Evolutionary conservation across 23 red algal species (phyloP).

Genomic region (Chondrus crispus): DNA sequence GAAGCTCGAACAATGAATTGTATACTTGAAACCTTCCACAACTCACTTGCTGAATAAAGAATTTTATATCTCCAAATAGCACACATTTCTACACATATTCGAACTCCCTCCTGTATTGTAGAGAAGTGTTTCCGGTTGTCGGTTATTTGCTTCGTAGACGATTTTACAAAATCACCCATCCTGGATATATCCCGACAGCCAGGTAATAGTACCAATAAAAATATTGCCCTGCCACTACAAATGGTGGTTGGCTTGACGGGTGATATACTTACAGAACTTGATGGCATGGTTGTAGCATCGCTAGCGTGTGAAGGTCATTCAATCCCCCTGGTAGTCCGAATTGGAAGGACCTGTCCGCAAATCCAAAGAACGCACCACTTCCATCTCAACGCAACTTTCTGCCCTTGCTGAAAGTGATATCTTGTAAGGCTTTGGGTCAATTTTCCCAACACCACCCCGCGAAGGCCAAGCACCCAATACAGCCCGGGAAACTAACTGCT

Average conservation of each 20-base stretch:
- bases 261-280: background rate
- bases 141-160: background rate
- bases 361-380: background rate
- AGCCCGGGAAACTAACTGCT: background rate
- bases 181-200: constrained; percentile 21
- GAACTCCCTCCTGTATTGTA: background rate
- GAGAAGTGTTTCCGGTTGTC: background rate
- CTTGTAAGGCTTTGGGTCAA: background rate
- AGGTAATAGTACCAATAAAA: constrained; percentile 35
- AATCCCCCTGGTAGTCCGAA: too few species aligned
- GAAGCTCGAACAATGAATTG: background rate
- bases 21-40: background rate
- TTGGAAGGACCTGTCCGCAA: background rate
- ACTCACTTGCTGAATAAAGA: background rate
- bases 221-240: background rate
- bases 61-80: background rate
- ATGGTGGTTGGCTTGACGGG: background rate
- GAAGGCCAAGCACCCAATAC: background rate
- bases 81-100: background rate
- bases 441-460: background rate
- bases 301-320: too few species aligned
- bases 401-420: background rate
- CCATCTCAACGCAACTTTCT: background rate
- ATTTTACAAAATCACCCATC: constrained; percentile 8
- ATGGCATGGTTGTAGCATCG: too few species aligned